Conservation (phyloP, 352 stramenopile genomes). For the Thalassiosira livingstoniorum region DNA sequence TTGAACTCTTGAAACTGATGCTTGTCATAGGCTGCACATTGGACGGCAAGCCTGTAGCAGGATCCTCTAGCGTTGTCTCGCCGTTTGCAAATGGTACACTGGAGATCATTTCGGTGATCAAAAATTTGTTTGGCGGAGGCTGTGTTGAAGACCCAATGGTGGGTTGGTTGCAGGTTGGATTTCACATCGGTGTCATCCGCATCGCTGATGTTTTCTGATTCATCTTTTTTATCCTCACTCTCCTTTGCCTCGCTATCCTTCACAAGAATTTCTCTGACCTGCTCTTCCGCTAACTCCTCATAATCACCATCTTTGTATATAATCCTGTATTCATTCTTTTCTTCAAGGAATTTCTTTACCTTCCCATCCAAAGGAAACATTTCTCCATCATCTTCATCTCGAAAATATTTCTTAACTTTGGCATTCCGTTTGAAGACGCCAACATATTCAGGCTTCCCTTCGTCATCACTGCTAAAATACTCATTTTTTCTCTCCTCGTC, state of each 20-base stretch:
- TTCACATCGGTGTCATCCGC: too few species aligned
- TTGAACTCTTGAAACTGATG: too few species aligned
- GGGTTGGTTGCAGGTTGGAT: too few species aligned
- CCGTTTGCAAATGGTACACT: slow-evolving; percentile 44
- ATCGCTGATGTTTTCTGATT: neutral
- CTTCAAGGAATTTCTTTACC: neutral
- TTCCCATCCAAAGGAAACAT: neutral
- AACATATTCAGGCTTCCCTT: too few species aligned
- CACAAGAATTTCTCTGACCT: slow-evolving; percentile 16
- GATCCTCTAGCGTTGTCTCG: slow-evolving; percentile 21
- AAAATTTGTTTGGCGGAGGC: neutral
- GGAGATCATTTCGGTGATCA: slow-evolving; percentile 16
- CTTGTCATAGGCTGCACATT: slow-evolving; percentile 42
- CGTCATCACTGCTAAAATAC: neutral
- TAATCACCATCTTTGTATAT: slow-evolving; percentile 4
- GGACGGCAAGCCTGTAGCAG: slow-evolving; percentile 43
- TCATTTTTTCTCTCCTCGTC: neutral
- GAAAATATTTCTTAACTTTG: neutral
- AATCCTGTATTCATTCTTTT: neutral
- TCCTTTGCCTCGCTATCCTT: too few species aligned
- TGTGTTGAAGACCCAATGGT: neutral
- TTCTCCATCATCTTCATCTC: neutral
- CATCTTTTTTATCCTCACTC: neutral
- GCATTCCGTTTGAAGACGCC: neutral
- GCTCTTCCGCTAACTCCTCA: slow-evolving; percentile 19